phyloP scores from a whole-genome alignment of 2,329 filamentous ascomycete genomes.

The Aspergillus ustus region DNA sequence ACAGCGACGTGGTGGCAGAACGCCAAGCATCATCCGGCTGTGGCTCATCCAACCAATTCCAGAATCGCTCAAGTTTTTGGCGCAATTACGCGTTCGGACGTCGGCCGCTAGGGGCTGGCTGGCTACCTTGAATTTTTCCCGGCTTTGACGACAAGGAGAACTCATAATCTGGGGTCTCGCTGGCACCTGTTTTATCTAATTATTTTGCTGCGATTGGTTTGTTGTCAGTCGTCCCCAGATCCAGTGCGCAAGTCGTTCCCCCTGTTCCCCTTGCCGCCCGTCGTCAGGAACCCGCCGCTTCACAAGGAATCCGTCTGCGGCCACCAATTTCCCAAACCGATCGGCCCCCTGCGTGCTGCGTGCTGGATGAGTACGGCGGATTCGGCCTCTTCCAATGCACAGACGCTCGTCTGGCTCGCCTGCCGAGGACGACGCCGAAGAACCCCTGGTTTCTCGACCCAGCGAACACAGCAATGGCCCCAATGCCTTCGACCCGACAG shows the following conservation, averaged over 20 bases:
- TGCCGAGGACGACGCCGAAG: constrained; percentile 47
- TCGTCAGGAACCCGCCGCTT: constrained; percentile 12
- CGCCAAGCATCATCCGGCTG: constrained; percentile 21
- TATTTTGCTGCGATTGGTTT: background rate
- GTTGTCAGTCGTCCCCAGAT: constrained; percentile 6
- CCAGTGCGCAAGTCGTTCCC: constrained; percentile 17
- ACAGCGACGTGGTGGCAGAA: background rate
- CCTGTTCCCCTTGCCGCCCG: constrained; percentile 24
- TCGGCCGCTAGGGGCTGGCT: constrained; percentile 14
- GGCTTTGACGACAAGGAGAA: constrained; percentile 9
- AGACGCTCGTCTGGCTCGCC: constrained; percentile 51
- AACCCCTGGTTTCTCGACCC: constrained; percentile 39
- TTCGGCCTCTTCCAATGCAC: constrained; percentile 48
- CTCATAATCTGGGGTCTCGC: constrained; percentile 5
- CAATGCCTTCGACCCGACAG: constrained; percentile 34
- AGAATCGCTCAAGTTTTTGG: constrained; percentile 9
- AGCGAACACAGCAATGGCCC: constrained; percentile 38
- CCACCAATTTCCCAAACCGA: constrained; percentile 16
- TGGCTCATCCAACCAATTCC: constrained; percentile 1
- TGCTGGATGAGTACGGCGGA: constrained; percentile 43
- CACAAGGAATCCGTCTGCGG: constrained; percentile 12
- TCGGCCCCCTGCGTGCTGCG: constrained; percentile 29
- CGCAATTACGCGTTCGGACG: constrained; percentile 18
- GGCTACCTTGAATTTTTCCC: constrained; percentile 1
- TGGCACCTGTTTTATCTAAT: constrained; percentile 9